Conservation (phyloP, 257 asterid genomes). For the Lantana camara region DNA sequence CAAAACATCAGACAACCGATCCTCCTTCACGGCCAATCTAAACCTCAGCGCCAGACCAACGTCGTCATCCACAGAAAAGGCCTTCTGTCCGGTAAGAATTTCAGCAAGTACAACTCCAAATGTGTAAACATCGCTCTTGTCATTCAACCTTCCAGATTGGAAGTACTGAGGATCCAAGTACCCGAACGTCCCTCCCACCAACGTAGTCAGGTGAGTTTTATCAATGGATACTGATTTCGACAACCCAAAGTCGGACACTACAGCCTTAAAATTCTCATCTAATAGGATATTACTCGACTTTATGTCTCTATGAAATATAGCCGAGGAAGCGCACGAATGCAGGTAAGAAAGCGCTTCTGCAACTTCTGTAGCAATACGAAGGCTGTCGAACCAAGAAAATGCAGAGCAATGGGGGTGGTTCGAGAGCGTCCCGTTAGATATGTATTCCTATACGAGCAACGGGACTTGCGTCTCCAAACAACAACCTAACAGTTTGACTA, state of each 20-base stretch:
- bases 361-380: slow-evolving; percentile 41
- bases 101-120: slow-evolving; percentile 48
- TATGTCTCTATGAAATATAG: slow-evolving; percentile 44
- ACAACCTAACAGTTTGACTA: slow-evolving; percentile 35
- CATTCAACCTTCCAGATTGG: slow-evolving; percentile 38
- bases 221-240: slow-evolving; percentile 38
- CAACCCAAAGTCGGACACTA: slow-evolving; percentile 43
- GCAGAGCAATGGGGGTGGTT: slow-evolving; percentile 31
- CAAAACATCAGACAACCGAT: slow-evolving; percentile 22
- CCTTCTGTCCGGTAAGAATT: slow-evolving; percentile 38
- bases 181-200: slow-evolving; percentile 46
- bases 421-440: slow-evolving; percentile 35
- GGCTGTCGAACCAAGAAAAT: slow-evolving; percentile 40
- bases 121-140: slow-evolving; percentile 47
- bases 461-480: slow-evolving; percentile 36
- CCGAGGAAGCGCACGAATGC: slow-evolving; percentile 42
- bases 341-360: slow-evolving; percentile 45
- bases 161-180: slow-evolving; percentile 48
- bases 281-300: slow-evolving; percentile 46
- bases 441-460: slow-evolving; percentile 31
- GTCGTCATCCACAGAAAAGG: slow-evolving; percentile 18
- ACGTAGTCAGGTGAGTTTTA: slow-evolving; percentile 34
- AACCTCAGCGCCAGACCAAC: slow-evolving; percentile 38
- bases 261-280: slow-evolving; percentile 39
- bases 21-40: slow-evolving; percentile 26